Evolutionary conservation across 192 early-diverging fungal species (phyloP).

Genomic region (Rhizophagus sp.): DNA sequence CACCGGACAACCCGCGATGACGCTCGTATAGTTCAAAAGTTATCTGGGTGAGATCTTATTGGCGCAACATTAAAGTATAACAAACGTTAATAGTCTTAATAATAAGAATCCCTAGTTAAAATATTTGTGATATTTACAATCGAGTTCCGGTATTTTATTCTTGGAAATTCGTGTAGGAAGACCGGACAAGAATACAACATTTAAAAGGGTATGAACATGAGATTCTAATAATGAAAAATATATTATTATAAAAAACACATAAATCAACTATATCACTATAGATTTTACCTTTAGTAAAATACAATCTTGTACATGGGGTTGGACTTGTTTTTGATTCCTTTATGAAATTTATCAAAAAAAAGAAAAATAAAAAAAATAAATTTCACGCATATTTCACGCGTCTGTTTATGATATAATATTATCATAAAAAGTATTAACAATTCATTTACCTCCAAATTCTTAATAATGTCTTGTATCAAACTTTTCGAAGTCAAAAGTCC

Average conservation of each 20-base stretch:
- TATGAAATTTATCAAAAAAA: too few relatives aligned
- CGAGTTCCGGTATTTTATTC: conserved; percentile 79
- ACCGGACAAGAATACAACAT: conserved; percentile 85
- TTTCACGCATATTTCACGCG: too few relatives aligned
- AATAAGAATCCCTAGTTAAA: not conserved
- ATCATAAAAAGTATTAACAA: not conserved
- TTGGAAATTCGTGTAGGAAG: conserved; percentile 70
- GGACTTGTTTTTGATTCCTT: conserved; percentile 40
- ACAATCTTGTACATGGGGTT: conserved; percentile 72
- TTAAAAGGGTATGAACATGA: conserved; percentile 91
- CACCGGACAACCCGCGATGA: conserved; percentile 30
- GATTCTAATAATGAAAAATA: conserved; percentile 52
- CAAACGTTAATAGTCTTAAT: not conserved
- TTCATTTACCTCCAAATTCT: conserved; percentile 66
- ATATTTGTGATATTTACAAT: conserved; percentile 65
- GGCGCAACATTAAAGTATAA: too few relatives aligned
- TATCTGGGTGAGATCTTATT: conserved; percentile 89
- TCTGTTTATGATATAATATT: not conserved
- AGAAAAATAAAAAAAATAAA: not conserved
- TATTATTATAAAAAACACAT: not conserved
- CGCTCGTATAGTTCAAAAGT: conserved; percentile 97
- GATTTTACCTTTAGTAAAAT: conserved; percentile 86
- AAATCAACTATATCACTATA: not conserved
- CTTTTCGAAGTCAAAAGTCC: conserved; percentile 75
- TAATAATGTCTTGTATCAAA: conserved; percentile 77